Evolutionary conservation across 306 rosid species (phyloP).

Genomic region (Crotalaria pallida): DNA sequence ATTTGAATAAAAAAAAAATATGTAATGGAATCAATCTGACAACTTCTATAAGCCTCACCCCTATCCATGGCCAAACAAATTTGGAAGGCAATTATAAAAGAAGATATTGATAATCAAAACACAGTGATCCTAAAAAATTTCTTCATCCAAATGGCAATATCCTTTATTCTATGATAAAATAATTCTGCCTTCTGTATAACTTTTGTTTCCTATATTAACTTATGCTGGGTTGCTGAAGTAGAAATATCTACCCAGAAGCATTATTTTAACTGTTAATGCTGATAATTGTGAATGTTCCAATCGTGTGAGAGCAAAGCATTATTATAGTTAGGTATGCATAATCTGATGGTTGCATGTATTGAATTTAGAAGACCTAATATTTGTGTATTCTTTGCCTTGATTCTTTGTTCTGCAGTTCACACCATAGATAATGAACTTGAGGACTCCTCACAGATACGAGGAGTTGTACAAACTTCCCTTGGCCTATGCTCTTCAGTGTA

Average conservation of each 20-base stretch:
- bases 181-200: neutral
- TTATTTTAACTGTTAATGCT: neutral
- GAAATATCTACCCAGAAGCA: neutral
- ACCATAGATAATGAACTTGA: conserved; percentile 89
- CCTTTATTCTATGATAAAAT: neutral
- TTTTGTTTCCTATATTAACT: neutral
- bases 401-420: conserved; percentile 73
- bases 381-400: no score
- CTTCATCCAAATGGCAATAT: neutral
- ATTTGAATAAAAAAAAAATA: neutral
- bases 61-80: neutral
- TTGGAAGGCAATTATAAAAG: neutral
- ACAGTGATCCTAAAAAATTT: neutral
- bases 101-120: neutral
- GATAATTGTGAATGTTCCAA: neutral
- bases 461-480: conserved; percentile 70
- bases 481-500: conserved; percentile 73
- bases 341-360: no score
- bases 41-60: neutral
- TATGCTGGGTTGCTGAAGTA: neutral
- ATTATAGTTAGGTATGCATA: neutral
- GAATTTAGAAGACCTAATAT: no score
- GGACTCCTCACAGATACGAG: conserved; percentile 69
- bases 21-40: neutral
- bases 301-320: neutral